Evolutionary conservation across 345 rosid genomes (phyloP), one percentile per base, ranked within the genome.

Genomic region (Euphorbia tirucalli): DNA sequence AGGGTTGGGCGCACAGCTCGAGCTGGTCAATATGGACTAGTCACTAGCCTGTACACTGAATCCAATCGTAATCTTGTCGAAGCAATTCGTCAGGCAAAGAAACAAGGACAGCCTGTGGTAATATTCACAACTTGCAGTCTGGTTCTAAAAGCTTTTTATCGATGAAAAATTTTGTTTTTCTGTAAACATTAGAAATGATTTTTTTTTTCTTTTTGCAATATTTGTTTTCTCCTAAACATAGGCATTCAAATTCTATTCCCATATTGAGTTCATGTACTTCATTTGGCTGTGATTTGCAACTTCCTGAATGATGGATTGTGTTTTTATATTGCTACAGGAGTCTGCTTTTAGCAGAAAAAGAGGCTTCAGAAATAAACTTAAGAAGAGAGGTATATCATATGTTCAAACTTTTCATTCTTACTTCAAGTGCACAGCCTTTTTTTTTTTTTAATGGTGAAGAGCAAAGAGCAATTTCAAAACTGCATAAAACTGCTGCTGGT

Each of bases 1-100:
- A 88, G 99, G 83, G 83, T 95, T 62, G 97, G 97, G 50, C 87
- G 97, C 59, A 94, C 98, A 76, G 98, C 96, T 80, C 88, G 97
- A 69, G 98, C 97, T 70, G 98, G 98, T 68, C 96, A 86, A 61
- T 82, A 83, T 78, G 98, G 98, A 72, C 85, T 85, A 30, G 93
- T 95, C 79, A 94, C 98, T 61, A 94, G 90, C 87, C 86, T 95
- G 60, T 95, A 87, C 86, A 92, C 93, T 0, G 85, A 82, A 77
- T 82, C 96, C 56, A 90, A 87, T 63, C 71, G 81, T 19, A 90
- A 92, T 73, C 96, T 95, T 64, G 97, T 92, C 41, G 80, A 81
- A 76, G 89, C 99, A n/a, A 87, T 95, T 74, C 89, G 84, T 74
- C 83, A 71, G 77, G 97, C 99, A 52, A 85, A 76, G 71, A 87